Base-by-base conservation (phyloP, 2,329 filamentous ascomycete species). In the Xylaria sp. region DNA sequence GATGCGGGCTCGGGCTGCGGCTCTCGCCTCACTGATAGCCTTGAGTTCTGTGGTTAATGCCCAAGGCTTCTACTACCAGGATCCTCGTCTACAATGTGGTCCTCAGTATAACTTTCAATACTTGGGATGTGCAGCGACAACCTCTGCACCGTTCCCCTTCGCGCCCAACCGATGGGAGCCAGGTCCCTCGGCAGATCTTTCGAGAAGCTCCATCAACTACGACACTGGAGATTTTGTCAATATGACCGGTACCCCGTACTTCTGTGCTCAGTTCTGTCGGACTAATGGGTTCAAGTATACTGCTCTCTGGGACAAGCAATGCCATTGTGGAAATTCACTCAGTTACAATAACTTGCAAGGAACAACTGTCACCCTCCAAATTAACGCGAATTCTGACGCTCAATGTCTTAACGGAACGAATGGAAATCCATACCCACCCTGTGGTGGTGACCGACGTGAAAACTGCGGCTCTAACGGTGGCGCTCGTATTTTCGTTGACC, bases 261-360 rank as follows among this genome's bases (percentile, higher is more conserved):
- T 68, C 63, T 79, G 77, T 59, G 59, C 69, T 13, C 48, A 64
- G 11, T 63, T 63, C 13, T 79, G 77, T 66, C 73, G 76, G 26
- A 73, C 69, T 0, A 72, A 73, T 17, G 77, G 76, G n/a, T 78
- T 71, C 70, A 76, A 74, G 44, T 76, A 72, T 36, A 38, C 74
- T 9, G 65, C 71, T 5, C 36, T 78, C 10, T 67, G 56, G 15
- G 54, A 74, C 44, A 68, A 72, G 53, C 31, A 33, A 6, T 79
- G 77, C 69, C 59, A 49, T 44, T 79, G 78, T 64, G 75, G 73
- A n/a, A 72, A 61, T 36, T 63, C 69, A 56, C 68, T 76, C 10
- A 59, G 69, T 20, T 71, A 71, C 42, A 40, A 9, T 7, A 26
- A 59, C 3, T 28, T 20, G 1, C 60, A 17, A 6, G 54, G 67